These are phyloP conservation scores for Phytophthora sansomeana DNA, from an alignment of 352 stramenopile species.

Conservation along the genomic window DNA sequence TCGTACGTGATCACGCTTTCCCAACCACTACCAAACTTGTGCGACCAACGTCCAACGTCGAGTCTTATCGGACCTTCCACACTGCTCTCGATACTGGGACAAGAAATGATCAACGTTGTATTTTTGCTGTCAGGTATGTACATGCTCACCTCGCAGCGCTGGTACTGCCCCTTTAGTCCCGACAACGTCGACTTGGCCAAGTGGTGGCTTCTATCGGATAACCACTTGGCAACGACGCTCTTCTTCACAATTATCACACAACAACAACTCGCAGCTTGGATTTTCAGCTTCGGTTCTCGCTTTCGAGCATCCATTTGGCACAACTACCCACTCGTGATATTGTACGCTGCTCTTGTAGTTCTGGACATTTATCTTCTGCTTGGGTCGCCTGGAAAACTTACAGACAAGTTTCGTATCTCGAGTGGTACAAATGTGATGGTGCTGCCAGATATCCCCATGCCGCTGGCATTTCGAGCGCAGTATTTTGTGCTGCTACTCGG, in stretches of 20 bases:
- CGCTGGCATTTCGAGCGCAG: slow-evolving; percentile 44
- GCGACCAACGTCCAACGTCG: slow-evolving; percentile 50
- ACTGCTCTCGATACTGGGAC: slow-evolving; percentile 46
- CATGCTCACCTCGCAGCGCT: slow-evolving; percentile 29
- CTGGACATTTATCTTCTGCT: slow-evolving; percentile 42
- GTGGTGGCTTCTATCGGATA: slow-evolving; percentile 51
- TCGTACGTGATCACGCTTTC: slow-evolving; percentile 75
- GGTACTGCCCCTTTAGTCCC: slow-evolving; percentile 45
- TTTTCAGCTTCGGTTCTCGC: slow-evolving; percentile 50
- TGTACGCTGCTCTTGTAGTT: slow-evolving; percentile 29
- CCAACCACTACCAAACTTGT: slow-evolving; percentile 43
- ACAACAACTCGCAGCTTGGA: slow-evolving; percentile 34
- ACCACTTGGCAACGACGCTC: slow-evolving; percentile 41
- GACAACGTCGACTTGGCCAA: slow-evolving; percentile 45
- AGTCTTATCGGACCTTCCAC: slow-evolving; percentile 64
- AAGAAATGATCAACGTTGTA: slow-evolving; percentile 63
- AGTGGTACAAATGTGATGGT: slow-evolving; percentile 59
- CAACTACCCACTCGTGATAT: slow-evolving; percentile 42
- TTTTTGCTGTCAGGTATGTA: slow-evolving; percentile 44
- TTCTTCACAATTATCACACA: slow-evolving; percentile 43
- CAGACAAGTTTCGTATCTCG: slow-evolving; percentile 53
- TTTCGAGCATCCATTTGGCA: slow-evolving; percentile 42
- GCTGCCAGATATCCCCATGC: slow-evolving; percentile 59
- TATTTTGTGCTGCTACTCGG: slow-evolving; percentile 44
- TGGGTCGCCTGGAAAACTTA: slow-evolving; percentile 36